Evolutionary conservation across 305 asterid species (phyloP), one percentile per base, ranked within the genome.

Genomic region (Coffea humblotiana): DNA sequence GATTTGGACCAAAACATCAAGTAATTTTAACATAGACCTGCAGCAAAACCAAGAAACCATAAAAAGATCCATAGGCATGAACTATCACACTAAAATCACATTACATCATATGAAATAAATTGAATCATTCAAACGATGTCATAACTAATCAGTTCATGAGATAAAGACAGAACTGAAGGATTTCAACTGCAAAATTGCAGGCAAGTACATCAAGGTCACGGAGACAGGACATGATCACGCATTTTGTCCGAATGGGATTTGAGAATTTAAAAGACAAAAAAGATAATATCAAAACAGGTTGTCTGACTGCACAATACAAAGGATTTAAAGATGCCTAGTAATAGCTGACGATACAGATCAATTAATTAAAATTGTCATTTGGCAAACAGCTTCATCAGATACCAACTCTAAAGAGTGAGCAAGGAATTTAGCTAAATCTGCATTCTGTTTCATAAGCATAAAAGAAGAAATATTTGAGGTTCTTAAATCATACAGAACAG

Each of bases 11-110:
- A 96, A 79, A 68, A 92, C 97, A 88, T 96, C 99, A 82, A 96
- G 92, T 83, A 96, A 82, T 91, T 92, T 94, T 85, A 96, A 82
- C 97, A 96, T 96, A 64, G 98, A 91, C 99, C 99, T 95, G 94
- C 83, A 90, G 84, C 60, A 73, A 90, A 86, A 18, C 40, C 21
- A 81, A n/a, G 43, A 54, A 65, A 77, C 27, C 74, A 54, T 79
- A 64, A 72, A 76, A 74, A 73, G 74, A 76, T 66, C 18, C 63
- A 19, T 15, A 68, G 12, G 43, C 40, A 80, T 49, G 2, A 25
- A 64, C 16, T 25, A 64, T 6, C 70, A 64, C 18, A n/a, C 69
- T 11, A 8, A 18, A 64, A 64, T 6, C 32, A 61, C 9, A 32
- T 61, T 6, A 23, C 12, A 25, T 63, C 25, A n/a, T 64, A 27